Base-by-base conservation (phyloP, 768 basidiomycete genomes). In the Tulasnella sp. region DNA sequence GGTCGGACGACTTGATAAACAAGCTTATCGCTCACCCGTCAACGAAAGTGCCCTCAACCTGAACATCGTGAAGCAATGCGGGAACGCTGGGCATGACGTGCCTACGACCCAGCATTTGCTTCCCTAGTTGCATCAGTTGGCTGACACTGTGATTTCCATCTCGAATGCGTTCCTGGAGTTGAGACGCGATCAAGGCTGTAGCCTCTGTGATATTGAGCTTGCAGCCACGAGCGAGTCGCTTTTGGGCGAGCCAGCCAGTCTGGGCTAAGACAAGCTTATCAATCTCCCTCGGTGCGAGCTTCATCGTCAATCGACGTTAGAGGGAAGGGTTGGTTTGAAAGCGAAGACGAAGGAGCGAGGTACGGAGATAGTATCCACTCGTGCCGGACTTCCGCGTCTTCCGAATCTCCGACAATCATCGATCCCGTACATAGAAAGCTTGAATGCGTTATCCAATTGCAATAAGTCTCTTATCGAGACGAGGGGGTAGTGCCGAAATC, bases 71-170 rank as follows among this genome's bases (percentile, higher is more conserved):
- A 34, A 98, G 82, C 67, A 90, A 86, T 7, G 85, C 84, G 0
- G 91, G 87, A 0, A 99, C 96, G 58, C 89, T 88, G 0, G 94
- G 89, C 74, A 96, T 86, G 54, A 99, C 97, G 83, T 99, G 97
- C 69, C 93, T 84, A 38, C 94, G 85, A 1, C 97, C 96, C 11
- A 99, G 87, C 72, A 99, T 82, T 25, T 87, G 88, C 85, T 96
- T 98, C 8, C 97, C 97, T 80, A 92, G 86, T 69, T 94, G 90
- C 96, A 97, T 97, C n/a, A 99, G 84, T 78, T 98, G 89, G 0
- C 93, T 87, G 11, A 99, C 96, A 0, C 90, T 89, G 81, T 95
- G 87, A 19, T 83, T 82, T 3, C 96, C 97, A 91, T 99, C 97
- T 12, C 97, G 87, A 80, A 97, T 97, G 69, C 90, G 89, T 82